Base-by-base conservation (phyloP, 2,329 filamentous ascomycete species). In the Didymella sp. region DNA sequence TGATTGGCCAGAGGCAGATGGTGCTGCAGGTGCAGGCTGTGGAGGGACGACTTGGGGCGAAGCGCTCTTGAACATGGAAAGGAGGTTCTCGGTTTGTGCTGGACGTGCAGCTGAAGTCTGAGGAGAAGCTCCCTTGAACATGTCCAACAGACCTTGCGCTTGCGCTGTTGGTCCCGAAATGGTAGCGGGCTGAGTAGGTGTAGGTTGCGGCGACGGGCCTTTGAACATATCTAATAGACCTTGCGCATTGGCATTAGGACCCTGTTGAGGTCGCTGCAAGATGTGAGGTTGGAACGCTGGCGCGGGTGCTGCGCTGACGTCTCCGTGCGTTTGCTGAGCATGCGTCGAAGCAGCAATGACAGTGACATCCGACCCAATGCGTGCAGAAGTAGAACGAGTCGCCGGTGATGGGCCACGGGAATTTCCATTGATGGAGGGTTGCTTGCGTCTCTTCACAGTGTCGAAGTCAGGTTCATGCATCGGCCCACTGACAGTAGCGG, bases 381-480 rank as follows among this genome's bases (percentile, higher is more conserved):
- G 56, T 50, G 56, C 54, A 43, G 40, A 11, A 17, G 47, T 35
- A 37, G 61, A 61, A 27, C 66, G 63, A 9, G 55, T 60, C 4
- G 63, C 59, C 19, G 73, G 72, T 6, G 73, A 75, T 15, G 66
- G 62, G 13, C 71, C 68, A 17, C 71, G 68, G 31, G 69, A 71
- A 50, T 62, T 61, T 8, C 63, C 63, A 46, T 70, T 64, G 7
- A 56, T 28, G 13, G 60, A 45, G 6, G 58, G 51, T 21, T 70
- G 70, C 22, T 64, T 63, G 35, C 71, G 66, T 53, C 73, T 72
- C 53, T 70, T 73, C 31, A 78, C 65, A 2, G 74, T 77, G 2
- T 76, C 72, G 42, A 78, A 78, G 37, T 78, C 75, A 3, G 76
- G 76, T 1, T 71, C 74, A 43, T 78, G 77, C n/a, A 78, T 65